Evolutionary conservation across 441 rosid species (phyloP), one percentile per base, ranked within the genome.

Genomic region (Metrosideros polymorpha): DNA sequence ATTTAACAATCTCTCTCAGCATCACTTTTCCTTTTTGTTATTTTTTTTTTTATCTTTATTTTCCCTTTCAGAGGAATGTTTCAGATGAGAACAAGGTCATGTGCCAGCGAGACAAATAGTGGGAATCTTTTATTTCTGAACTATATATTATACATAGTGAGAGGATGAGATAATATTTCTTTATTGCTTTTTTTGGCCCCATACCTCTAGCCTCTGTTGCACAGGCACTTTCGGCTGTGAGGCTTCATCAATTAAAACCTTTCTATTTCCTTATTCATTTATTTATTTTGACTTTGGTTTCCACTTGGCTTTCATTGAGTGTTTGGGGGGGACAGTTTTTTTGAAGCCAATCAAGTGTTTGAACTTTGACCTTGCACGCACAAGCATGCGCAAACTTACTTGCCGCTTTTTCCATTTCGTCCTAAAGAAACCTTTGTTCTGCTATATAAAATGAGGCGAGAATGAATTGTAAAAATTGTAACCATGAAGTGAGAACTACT

Each of bases 51-150:
- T 8, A 9, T 35, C 27, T 42, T 66, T 66, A 42, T 66, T 35
- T 66, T 0, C 79, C 27, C 47, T 35, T 35, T 35, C 3, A 1
- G 15, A 35, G 0, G 2, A 66, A 66, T 66, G 49, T 51, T 86
- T 71, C 83, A 87, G 86, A 86, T 85, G 91, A 85, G 85, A 91
- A 91, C 25, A 35, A 19, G 77, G 27, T 6, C 75, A 57, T 42
- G 55, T 39, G 55, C 76, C 91, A 83, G 53, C 47, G 56, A 53
- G 89, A 90, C 89, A 92, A 89, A 89, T 54, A 76, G 85, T 82
- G 57, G 87, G 90, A 91, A 90, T 89, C 92, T 87, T 84, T 24
- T 82, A 84, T 83, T 79, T 76, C 7, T 71, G 8, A n/a, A n/a
- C n/a, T n/a, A n/a, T n/a, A n/a, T n/a, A n/a, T n/a, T n/a, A n/a